These are phyloP conservation scores for Aechmea fasciata DNA, from an alignment of 176 grass and related monocot genomes.

Conservation along the genomic window DNA sequence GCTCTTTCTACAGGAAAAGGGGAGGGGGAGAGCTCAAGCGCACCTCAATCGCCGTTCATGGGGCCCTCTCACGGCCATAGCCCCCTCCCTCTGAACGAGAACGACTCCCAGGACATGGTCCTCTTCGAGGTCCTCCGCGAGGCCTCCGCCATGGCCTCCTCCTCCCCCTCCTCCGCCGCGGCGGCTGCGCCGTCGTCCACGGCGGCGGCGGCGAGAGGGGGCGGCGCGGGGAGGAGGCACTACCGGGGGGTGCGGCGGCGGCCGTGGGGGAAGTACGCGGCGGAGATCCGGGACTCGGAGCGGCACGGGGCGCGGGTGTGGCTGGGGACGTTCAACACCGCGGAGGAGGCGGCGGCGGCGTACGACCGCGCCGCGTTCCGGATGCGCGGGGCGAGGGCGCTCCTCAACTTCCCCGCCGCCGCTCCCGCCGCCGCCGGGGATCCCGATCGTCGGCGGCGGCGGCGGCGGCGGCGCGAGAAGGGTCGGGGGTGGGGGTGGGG, in stretches of 20 bases:
- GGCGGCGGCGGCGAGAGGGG: slow-evolving; percentile 9
- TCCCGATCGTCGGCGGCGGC: too few species aligned
- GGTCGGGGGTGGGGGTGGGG: background rate
- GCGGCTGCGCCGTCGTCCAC: background rate
- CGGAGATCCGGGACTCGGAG: slow-evolving; percentile 82
- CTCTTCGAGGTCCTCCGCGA: slow-evolving; percentile 81
- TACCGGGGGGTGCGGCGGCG: slow-evolving; percentile 81
- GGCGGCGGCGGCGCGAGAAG: background rate
- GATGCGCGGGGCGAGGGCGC: slow-evolving; percentile 67
- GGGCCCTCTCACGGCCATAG: slow-evolving; percentile 11
- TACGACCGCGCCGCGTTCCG: slow-evolving; percentile 84
- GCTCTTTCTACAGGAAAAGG: too few species aligned
- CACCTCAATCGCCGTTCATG: too few species aligned
- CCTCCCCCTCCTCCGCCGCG: background rate
- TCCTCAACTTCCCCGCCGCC: slow-evolving; percentile 62
- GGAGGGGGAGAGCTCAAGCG: too few species aligned
- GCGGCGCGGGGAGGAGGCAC: slow-evolving; percentile 18
- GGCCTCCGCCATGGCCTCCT: slow-evolving; percentile 30
- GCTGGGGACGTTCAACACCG: slow-evolving; percentile 89
- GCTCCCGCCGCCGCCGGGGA: background rate
- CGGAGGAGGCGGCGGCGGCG: slow-evolving; percentile 61
- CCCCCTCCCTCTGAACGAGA: slow-evolving; percentile 70
- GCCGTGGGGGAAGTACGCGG: slow-evolving; percentile 91
- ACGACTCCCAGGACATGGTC: slow-evolving; percentile 94
- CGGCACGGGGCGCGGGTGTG: slow-evolving; percentile 67